Evolutionary conservation across 768 basidiomycete species (phyloP).

Genomic region (Lyophyllum shimeji): DNA sequence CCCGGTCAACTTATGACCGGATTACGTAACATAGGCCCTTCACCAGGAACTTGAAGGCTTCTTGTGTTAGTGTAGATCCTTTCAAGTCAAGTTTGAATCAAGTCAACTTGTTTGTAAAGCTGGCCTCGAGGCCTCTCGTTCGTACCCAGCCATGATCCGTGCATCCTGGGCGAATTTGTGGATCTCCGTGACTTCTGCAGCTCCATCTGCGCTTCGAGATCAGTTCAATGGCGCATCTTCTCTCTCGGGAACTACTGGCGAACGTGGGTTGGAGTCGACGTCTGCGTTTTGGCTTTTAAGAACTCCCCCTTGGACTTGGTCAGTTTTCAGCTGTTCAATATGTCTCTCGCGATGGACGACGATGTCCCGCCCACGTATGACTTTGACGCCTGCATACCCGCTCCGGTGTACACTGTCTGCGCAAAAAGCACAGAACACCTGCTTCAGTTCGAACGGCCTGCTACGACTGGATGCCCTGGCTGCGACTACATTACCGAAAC

Average conservation of each 20-base stretch:
- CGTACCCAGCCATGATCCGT: no score
- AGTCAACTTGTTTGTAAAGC: no score
- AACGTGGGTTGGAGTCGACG: neutral
- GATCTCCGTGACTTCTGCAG: no score
- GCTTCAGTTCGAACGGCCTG: slow-evolving; percentile 28
- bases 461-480: slow-evolving; percentile 23
- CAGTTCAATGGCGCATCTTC: no score
- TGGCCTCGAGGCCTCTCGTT: no score
- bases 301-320: neutral
- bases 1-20: neutral
- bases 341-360: neutral
- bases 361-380: slow-evolving; percentile 12
- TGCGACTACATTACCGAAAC: slow-evolving; percentile 37
- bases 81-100: no score
- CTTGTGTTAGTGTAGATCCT: no score
- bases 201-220: no score
- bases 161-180: no score
- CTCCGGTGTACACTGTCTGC: slow-evolving; percentile 25
- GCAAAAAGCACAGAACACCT: slow-evolving; percentile 33
- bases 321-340: neutral
- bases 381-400: slow-evolving; percentile 6
- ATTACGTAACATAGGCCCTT: slow-evolving; percentile 7
- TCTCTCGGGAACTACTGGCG: no score
- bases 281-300: neutral
- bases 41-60: neutral